Percentiles rank a stretch among this genome's conserved stretches.
Conservation (phyloP, 108 stramenopile species). For the Seminavis robusta region DNA sequence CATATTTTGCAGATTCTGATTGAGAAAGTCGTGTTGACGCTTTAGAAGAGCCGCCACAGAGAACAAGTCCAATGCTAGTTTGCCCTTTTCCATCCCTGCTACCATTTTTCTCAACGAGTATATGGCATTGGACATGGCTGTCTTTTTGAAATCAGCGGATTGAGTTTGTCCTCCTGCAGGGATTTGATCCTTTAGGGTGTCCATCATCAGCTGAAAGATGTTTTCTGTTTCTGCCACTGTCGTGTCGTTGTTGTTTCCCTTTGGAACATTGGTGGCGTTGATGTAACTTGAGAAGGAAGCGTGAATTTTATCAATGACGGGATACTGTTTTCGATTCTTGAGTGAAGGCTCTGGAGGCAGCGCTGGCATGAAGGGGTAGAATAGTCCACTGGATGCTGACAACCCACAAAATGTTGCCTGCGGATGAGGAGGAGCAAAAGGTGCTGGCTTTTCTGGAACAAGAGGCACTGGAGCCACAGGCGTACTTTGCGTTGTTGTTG, state of each 20-base stretch:
- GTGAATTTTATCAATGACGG: slow-evolving; percentile 29
- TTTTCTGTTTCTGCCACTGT: background rate
- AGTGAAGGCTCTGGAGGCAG: slow-evolving; percentile 37
- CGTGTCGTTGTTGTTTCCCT: background rate
- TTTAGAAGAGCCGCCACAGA: slow-evolving; percentile 33
- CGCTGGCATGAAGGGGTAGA: slow-evolving; percentile 50
- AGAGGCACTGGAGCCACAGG: no score
- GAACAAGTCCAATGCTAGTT: slow-evolving; percentile 29
- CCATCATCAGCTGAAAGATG: slow-evolving; percentile 6
- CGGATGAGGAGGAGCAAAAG: no score
- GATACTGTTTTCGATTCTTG: slow-evolving; percentile 41
- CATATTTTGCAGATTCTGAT: slow-evolving; percentile 45
- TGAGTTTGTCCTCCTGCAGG: background rate
- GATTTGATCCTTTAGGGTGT: background rate
- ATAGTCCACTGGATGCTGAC: slow-evolving; percentile 25
- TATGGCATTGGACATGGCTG: background rate
- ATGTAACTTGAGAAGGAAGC: slow-evolving; percentile 10
- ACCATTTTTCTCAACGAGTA: slow-evolving; percentile 15
- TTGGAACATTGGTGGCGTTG: background rate
- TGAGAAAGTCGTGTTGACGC: slow-evolving; percentile 47
- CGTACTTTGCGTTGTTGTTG: no score
- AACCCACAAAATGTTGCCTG: slow-evolving; percentile 23
- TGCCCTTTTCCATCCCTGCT: slow-evolving; percentile 15
- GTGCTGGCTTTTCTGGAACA: no score
- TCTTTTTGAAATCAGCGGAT: background rate